These are phyloP conservation scores for Schizopora paradoxa DNA, from an alignment of 1,284 basidiomycete species.

Conservation along the genomic window DNA sequence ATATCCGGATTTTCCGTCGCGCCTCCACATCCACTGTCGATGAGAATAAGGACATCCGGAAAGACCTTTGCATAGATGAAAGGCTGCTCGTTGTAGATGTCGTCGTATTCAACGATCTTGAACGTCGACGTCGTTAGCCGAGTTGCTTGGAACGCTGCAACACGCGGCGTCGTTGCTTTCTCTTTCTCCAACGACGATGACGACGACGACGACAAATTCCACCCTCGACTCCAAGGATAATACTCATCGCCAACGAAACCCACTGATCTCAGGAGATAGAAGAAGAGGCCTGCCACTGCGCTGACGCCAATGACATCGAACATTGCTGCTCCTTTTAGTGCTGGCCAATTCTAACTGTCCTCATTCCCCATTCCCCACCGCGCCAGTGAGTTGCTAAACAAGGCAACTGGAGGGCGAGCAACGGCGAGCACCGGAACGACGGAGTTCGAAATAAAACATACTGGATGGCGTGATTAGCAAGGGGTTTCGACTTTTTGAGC, in stretches of 20 bases:
- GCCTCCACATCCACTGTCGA: constrained; percentile 54
- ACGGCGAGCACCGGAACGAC: too few species aligned
- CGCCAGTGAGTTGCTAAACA: too few species aligned
- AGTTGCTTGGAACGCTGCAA: constrained; percentile 37
- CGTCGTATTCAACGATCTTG: constrained; percentile 47
- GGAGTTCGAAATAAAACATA: too few species aligned
- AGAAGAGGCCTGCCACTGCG: too few species aligned
- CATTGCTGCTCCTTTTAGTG: too few species aligned
- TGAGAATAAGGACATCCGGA: constrained; percentile 37
- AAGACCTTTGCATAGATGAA: constrained; percentile 48
- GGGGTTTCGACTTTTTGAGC: too few species aligned
- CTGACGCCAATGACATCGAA: too few species aligned
- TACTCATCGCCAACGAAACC: constrained; percentile 4
- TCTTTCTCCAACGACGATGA: neutral
- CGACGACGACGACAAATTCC: neutral
- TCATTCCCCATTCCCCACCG: too few species aligned
- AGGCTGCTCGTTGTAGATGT: constrained; percentile 46
- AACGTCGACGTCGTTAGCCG: constrained; percentile 43
- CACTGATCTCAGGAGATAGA: too few species aligned
- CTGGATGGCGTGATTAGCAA: too few species aligned
- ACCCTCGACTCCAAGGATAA: neutral
- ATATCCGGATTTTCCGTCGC: constrained; percentile 35
- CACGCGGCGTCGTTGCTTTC: neutral
- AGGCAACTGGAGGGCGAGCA: too few species aligned
- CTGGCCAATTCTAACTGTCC: too few species aligned